Percentiles rank a stretch among this genome's conserved stretches.
phyloP scores from a whole-genome alignment of 2,329 filamentous ascomycete genomes.

The Elsinoe arachidis region DNA sequence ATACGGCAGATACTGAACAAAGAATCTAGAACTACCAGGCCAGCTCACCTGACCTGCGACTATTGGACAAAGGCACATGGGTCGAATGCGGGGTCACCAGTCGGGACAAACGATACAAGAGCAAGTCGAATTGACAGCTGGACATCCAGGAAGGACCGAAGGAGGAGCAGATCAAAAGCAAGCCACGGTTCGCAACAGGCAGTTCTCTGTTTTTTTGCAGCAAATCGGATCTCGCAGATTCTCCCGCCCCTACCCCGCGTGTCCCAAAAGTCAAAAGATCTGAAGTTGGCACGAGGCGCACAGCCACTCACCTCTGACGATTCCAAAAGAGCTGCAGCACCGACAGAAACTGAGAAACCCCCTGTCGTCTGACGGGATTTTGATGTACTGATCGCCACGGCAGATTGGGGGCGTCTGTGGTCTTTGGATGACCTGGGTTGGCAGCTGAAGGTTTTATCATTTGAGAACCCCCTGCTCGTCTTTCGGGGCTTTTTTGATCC shows the following conservation, averaged over 20 bases:
- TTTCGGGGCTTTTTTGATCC: background rate
- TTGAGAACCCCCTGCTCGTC: background rate
- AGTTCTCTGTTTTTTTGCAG: background rate
- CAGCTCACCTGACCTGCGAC: background rate
- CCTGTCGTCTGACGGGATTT: slow-evolving; percentile 9
- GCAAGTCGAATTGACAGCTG: background rate
- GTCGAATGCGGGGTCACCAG: background rate
- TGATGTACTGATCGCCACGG: slow-evolving; percentile 9
- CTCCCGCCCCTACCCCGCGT: slow-evolving; percentile 7
- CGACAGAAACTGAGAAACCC: background rate
- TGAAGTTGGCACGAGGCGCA: slow-evolving; percentile 3
- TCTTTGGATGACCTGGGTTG: background rate
- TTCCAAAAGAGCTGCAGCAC: background rate
- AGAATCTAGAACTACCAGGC: background rate
- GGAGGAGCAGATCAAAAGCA: slow-evolving; percentile 7
- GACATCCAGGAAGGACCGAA: background rate
- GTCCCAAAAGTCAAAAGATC: background rate
- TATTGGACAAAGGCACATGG: background rate
- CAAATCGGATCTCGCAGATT: slow-evolving; percentile 3
- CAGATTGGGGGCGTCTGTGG: background rate
- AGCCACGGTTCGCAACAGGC: slow-evolving; percentile 7
- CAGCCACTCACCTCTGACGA: slow-evolving; percentile 8
- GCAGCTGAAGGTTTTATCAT: background rate
- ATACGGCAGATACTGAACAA: background rate
- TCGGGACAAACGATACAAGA: background rate